A percentile compares a stretch with the other conserved stretches of the same genome.
These are phyloP conservation scores for Lactarius deliciosus DNA, from an alignment of 768 basidiomycete genomes.

Conservation along the genomic window DNA sequence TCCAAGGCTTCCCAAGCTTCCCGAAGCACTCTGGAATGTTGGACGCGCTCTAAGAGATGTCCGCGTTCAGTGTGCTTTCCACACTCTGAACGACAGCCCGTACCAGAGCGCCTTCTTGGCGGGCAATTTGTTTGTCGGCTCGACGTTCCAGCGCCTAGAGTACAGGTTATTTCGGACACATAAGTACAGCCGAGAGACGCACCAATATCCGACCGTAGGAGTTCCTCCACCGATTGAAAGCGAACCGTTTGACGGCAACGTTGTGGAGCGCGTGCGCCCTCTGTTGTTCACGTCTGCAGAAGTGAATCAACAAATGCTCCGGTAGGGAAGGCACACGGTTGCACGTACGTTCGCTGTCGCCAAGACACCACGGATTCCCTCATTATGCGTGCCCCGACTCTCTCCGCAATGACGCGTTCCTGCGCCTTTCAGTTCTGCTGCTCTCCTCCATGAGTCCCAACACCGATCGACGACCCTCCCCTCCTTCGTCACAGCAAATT, in stretches of 20 bases:
- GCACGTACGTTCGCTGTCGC: slow-evolving; percentile 55
- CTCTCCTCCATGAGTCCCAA: slow-evolving; percentile 61
- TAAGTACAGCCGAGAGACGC: slow-evolving; percentile 31
- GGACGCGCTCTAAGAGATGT: slow-evolving; percentile 54
- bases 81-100: slow-evolving; percentile 59
- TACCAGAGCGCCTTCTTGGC: slow-evolving; percentile 58
- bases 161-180: slow-evolving; percentile 2
- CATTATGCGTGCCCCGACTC: slow-evolving; percentile 50
- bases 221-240: slow-evolving; percentile 56
- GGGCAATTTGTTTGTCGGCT: slow-evolving; percentile 53
- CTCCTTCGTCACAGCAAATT: slow-evolving; percentile 36
- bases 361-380: slow-evolving; percentile 51
- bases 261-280: slow-evolving; percentile 47
- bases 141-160: slow-evolving; percentile 54
- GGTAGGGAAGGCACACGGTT: not conserved
- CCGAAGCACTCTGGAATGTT: slow-evolving; percentile 45
- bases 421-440: slow-evolving; percentile 44
- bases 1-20: slow-evolving; percentile 54
- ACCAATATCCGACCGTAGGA: slow-evolving; percentile 52
- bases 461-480: slow-evolving; percentile 40
- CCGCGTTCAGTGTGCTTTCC: slow-evolving; percentile 71
- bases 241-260: slow-evolving; percentile 44
- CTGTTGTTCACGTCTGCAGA: slow-evolving; percentile 45
- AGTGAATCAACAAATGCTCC: slow-evolving; percentile 13
- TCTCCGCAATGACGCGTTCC: slow-evolving; percentile 46